Conservation (phyloP, 139 green algal species). For the Choricystis sp. region DNA sequence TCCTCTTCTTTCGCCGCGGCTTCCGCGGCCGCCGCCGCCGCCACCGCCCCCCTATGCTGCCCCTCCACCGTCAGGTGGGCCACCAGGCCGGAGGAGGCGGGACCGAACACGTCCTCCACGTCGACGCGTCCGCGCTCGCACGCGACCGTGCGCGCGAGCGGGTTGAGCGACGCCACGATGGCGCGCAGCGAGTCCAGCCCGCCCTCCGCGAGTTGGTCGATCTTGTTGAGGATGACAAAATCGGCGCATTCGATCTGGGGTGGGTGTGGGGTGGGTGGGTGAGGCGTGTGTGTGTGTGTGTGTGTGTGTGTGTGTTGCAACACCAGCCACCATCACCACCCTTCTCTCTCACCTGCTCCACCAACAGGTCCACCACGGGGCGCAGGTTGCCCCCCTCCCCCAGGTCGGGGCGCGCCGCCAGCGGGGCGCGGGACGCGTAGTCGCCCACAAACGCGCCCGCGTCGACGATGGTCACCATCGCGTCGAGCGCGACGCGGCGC, state of each 20-base stretch:
- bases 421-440: conserved; percentile 40
- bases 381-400: conserved; percentile 65
- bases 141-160: conserved; percentile 50
- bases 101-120: conserved; percentile 52
- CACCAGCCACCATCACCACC: neutral
- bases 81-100: conserved; percentile 25
- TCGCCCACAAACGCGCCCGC: conserved; percentile 57
- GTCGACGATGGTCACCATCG: conserved; percentile 63
- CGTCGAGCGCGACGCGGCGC: conserved; percentile 56
- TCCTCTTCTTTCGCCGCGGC: neutral
- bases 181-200: conserved; percentile 35
- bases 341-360: conserved; percentile 48
- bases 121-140: conserved; percentile 45
- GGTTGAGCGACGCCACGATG: conserved; percentile 66
- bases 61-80: conserved; percentile 70
- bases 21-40: conserved; percentile 28
- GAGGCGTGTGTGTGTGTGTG: too few species aligned
- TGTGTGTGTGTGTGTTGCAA: too few species aligned
- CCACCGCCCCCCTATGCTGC: conserved; percentile 66
- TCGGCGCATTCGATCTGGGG: conserved; percentile 52
- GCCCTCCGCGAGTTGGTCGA: conserved; percentile 28
- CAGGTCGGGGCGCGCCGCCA: conserved; percentile 65
- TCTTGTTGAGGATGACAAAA: conserved; percentile 86
- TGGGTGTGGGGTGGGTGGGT: too few species aligned
- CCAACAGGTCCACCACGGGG: conserved; percentile 83